Conservation (phyloP, 257 asterid species). For the Asclepias syriaca region DNA sequence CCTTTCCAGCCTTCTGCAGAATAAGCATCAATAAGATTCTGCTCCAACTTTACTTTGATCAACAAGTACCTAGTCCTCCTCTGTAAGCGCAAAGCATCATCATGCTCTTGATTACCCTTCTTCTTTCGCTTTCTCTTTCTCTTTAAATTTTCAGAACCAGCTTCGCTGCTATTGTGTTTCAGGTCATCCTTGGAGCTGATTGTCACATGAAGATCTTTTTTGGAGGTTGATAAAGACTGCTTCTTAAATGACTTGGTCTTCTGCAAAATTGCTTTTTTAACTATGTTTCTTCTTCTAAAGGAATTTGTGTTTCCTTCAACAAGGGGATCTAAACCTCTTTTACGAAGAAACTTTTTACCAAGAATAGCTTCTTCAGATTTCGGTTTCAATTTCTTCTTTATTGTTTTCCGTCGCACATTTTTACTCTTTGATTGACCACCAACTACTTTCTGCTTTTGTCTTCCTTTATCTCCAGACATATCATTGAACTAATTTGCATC, state of each 20-base stretch:
- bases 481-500: constrained; percentile 9
- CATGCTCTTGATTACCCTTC: constrained; percentile 48
- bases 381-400: constrained; percentile 40
- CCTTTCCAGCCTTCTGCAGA: constrained; percentile 99
- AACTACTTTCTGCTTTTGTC: constrained; percentile 23
- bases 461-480: constrained; percentile 54
- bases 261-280: constrained; percentile 33
- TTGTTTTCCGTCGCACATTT: constrained; percentile 34
- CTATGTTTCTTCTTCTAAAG: constrained; percentile 40
- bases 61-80: constrained; percentile 83
- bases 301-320: constrained; percentile 29
- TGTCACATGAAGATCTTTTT: constrained; percentile 23
- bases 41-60: constrained; percentile 86
- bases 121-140: constrained; percentile 49
- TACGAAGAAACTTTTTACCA: constrained; percentile 27
- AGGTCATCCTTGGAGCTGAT: constrained; percentile 21
- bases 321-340: constrained; percentile 26
- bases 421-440: constrained; percentile 17
- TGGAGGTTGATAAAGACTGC: constrained; percentile 30
- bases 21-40: constrained; percentile 95
- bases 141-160: constrained; percentile 30
- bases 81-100: constrained; percentile 82
- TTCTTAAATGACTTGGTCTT: constrained; percentile 48
- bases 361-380: constrained; percentile 23
- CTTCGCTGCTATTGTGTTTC: constrained; percentile 29